phyloP scores from a whole-genome alignment of 192 early-diverging fungal species.

The Gryganskiella cystojenkinii region DNA sequence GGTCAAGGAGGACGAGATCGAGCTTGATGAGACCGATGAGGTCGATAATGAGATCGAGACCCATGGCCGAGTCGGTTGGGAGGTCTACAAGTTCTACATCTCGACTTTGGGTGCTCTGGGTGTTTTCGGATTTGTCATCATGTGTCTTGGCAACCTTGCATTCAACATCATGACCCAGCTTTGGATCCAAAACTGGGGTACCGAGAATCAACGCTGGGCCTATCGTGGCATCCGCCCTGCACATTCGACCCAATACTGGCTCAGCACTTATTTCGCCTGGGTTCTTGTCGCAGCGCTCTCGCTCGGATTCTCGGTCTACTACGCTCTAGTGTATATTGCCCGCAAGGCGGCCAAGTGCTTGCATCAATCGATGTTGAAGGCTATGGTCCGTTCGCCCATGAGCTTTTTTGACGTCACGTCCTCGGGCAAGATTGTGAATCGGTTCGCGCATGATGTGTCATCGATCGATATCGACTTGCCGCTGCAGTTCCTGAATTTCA shows the following conservation, averaged over 20 bases:
- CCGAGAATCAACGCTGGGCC: background rate
- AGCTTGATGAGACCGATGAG: conserved; percentile 9
- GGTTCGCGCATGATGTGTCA: conserved; percentile 83
- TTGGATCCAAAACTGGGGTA: conserved; percentile 15
- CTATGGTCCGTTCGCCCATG: conserved; percentile 66
- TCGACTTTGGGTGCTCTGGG: conserved; percentile 2
- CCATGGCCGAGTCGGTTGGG: conserved; percentile 8
- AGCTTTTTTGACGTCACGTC: conserved; percentile 53
- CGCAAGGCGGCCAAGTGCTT: conserved; percentile 61
- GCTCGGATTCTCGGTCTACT: conserved; percentile 59
- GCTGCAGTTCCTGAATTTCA: conserved; percentile 53
- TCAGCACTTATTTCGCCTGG: conserved; percentile 21
- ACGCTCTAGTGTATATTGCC: conserved; percentile 68
- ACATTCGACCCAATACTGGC: conserved; percentile 13
- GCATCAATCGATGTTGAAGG: conserved; percentile 69
- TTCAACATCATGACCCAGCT: background rate
- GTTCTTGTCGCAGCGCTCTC: conserved; percentile 6
- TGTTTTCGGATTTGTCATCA: background rate
- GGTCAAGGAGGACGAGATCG: background rate
- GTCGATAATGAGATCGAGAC: conserved; percentile 12
- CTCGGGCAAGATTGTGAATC: conserved; percentile 79
- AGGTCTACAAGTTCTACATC: conserved; percentile 25
- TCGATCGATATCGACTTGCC: conserved; percentile 69
- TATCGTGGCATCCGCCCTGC: background rate
- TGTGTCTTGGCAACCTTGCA: background rate